A percentile compares a stretch with the other conserved stretches of the same genome.
Conservation (phyloP, 176 grass and related monocot genomes). For the Phragmites australis region DNA sequence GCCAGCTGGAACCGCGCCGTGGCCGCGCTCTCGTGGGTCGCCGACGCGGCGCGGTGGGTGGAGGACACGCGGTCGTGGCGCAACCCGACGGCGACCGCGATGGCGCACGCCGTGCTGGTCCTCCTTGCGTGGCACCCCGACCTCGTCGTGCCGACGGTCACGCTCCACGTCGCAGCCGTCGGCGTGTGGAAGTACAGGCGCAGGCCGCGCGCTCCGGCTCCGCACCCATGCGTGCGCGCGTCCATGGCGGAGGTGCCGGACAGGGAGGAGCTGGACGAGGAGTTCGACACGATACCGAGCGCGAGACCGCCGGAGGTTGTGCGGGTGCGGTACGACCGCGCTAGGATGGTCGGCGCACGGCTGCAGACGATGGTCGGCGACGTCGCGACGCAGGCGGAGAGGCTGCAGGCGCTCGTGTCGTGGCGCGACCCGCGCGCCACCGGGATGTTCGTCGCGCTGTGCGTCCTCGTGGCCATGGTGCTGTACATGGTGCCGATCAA, state of each 20-base stretch:
- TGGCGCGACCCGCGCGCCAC: constrained; percentile 89
- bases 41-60: constrained; percentile 56
- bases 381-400: constrained; percentile 82
- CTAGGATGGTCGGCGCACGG: constrained; percentile 61
- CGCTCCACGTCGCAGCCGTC: constrained; percentile 57
- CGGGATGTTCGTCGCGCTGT: constrained; percentile 72
- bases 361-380: constrained; percentile 86
- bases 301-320: constrained; percentile 61
- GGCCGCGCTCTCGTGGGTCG: constrained; percentile 62
- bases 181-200: constrained; percentile 66
- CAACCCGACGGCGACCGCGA: constrained; percentile 57
- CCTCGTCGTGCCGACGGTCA: constrained; percentile 59
- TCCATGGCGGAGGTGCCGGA: constrained; percentile 73
- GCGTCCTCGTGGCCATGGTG: constrained; percentile 55
- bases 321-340: constrained; percentile 63
- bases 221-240: constrained; percentile 65
- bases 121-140: constrained; percentile 91
- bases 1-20: constrained; percentile 79
- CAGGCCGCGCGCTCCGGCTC: constrained; percentile 37
- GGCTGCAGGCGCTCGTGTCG: constrained; percentile 82
- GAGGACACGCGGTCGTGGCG: constrained; percentile 73
- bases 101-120: constrained; percentile 75
- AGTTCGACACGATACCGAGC: constrained; percentile 79
- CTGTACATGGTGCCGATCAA: constrained; percentile 71
- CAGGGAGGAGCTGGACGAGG: constrained; percentile 90